A percentile compares a stretch with the other conserved stretches of the same genome.
phyloP scores from a whole-genome alignment of 192 early-diverging fungal genomes.

The Backusella liffmaniae region DNA sequence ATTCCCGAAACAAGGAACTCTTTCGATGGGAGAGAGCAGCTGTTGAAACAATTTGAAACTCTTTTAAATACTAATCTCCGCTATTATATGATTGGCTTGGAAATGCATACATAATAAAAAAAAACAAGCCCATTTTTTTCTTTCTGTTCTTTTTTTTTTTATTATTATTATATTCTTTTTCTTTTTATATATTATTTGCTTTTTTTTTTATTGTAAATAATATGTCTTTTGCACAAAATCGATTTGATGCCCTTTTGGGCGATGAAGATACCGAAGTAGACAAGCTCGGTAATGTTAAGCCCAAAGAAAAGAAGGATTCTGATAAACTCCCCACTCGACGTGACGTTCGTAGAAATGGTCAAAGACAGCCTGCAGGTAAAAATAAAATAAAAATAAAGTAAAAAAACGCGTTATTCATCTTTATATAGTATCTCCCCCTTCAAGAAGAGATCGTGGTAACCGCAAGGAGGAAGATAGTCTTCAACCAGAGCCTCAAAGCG shows the following conservation, averaged over 20 bases:
- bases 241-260: constrained; percentile 5
- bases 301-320: constrained; percentile 3
- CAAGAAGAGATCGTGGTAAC: constrained; percentile 13
- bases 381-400: neutral
- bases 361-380: constrained; percentile 17
- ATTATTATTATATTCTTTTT: neutral
- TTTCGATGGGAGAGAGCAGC: neutral
- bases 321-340: constrained; percentile 7
- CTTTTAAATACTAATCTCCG: neutral
- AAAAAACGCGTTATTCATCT: neutral
- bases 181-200: neutral
- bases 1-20: neutral
- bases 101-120: neutral
- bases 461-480: neutral
- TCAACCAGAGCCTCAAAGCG: neutral
- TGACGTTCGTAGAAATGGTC: neutral
- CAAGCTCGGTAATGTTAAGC: constrained; percentile 10
- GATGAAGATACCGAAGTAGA: constrained; percentile 14
- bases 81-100: neutral
- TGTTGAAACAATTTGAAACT: neutral
- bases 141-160: neutral
- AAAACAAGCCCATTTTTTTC: neutral
- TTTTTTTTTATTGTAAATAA: neutral
- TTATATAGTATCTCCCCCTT: constrained; percentile 12
- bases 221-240: constrained; percentile 10